Evolutionary conservation across 1,139 yeast species (phyloP), one percentile per base, ranked within the genome.

Genomic region (Arxiozyma bovina): DNA sequence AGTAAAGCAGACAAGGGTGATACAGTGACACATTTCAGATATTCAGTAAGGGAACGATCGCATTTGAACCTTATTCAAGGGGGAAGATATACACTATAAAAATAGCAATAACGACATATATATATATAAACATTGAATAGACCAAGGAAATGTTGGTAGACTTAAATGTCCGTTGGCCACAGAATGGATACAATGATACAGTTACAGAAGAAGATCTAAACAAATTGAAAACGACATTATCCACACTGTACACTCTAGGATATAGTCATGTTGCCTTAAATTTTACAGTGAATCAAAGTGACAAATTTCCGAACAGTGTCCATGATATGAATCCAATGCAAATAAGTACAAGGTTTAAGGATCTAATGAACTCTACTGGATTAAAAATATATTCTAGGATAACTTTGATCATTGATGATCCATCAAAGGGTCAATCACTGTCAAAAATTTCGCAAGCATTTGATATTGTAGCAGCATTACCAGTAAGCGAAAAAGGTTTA

Each of bases 131-230:
- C 6, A 34, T 15, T 34, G 40, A 34, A 5, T 12, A n/a, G 23
- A 23, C n/a, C 15, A 12, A 30, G 30, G 30, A 18, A 41, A 77
- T 80, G 83, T 73, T 77, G 58, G 84, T 81, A 60, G 97, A 90
- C 71, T 74, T 90, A 58, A 90, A 90, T 67, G 83, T 90, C 4
- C 82, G 83, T 22, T 90, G 96, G 93, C 96, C 96, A 0, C 80
- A 76, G 53, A 66, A 70, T 49, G 74, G 76, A 60, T 83, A 79
- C 65, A 61, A 70, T 3, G 61, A 71, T 15, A 68, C 70, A 34
- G 78, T 82, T 1, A 65, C 77, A 0, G 59, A 69, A 1, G 62
- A 67, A 12, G 80, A 83, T 55, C 61, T 83, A 7, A 63, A 64
- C 0, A 70, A 70, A 43, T 65, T 85, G 50, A 77, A 77, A 59